A percentile compares a stretch with the other conserved stretches of the same genome.
Conservation (phyloP, 2,329 filamentous ascomycete species). For the Penicillium sp. region DNA sequence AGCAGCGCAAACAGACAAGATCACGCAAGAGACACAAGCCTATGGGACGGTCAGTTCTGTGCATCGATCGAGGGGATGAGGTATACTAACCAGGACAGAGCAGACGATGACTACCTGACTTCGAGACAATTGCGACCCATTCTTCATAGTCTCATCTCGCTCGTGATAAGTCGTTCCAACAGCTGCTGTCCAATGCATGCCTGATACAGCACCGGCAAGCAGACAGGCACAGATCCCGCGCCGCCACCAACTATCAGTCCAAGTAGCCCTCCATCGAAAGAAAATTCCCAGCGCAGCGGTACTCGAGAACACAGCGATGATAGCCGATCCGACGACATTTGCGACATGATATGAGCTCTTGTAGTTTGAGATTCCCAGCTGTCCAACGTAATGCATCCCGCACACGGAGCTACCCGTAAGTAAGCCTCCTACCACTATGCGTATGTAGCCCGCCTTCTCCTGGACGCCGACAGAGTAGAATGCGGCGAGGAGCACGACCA, state of each 20-base stretch:
- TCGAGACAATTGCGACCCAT: constrained; percentile 51
- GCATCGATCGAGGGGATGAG: not conserved
- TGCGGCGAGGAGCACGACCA: constrained; percentile 70
- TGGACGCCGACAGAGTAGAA: constrained; percentile 68
- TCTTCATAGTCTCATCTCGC: constrained; percentile 43
- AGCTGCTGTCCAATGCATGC: constrained; percentile 84
- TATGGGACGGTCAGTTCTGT: constrained; percentile 27
- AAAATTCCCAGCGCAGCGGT: constrained; percentile 71
- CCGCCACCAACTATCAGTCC: constrained; percentile 80
- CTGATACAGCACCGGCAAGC: constrained; percentile 72
- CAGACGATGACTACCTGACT: constrained; percentile 73
- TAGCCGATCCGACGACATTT: constrained; percentile 66
- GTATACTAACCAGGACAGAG: constrained; percentile 61
- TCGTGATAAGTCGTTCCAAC: constrained; percentile 69
- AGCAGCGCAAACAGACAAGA: constrained; percentile 58
- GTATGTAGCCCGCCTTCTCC: constrained; percentile 58
- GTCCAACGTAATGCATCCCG: constrained; percentile 87
- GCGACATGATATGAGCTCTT: constrained; percentile 58
- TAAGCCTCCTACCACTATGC: constrained; percentile 63
- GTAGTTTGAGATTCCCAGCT: constrained; percentile 79
- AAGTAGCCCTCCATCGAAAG: constrained; percentile 72
- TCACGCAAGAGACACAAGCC: constrained; percentile 62
- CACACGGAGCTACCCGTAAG: constrained; percentile 74
- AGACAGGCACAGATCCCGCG: constrained; percentile 65
- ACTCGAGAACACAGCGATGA: constrained; percentile 73